These are phyloP conservation scores for Neurospora sp. DNA, from an alignment of 495 filamentous ascomycete species.

Conservation along the genomic window DNA sequence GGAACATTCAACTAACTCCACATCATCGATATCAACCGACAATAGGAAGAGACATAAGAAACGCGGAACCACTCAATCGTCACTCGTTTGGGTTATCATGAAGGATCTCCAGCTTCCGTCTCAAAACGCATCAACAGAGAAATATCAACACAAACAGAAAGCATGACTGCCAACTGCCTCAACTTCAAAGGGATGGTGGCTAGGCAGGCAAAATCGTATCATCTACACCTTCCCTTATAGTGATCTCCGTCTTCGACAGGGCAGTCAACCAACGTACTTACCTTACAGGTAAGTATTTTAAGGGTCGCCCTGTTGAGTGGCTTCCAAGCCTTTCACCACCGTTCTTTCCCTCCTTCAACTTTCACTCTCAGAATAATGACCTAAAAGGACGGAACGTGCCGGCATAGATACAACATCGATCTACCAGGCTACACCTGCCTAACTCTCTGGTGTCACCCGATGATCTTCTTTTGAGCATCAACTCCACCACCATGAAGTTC, in stretches of 20 bases:
- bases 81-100: not conserved
- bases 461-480: not conserved
- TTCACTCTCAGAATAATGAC: not conserved
- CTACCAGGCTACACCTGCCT: not conserved
- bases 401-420: not conserved
- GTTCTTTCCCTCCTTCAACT: not conserved
- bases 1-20: not conserved
- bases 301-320: not conserved
- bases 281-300: too few relatives aligned
- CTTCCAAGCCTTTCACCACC: not conserved
- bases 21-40: not conserved
- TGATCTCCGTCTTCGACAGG: not conserved
- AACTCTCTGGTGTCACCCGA: not conserved
- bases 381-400: not conserved
- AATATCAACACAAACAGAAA: not conserved
- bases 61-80: not conserved
- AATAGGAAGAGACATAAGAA: not conserved
- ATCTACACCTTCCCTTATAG: not conserved
- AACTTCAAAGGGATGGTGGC: not conserved
- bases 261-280: not conserved
- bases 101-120: not conserved
- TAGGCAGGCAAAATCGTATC: not conserved
- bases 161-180: not conserved
- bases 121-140: not conserved
- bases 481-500: not conserved